Base-by-base conservation (phyloP, 345 rosid species). In the Sapria himalayana region DNA sequence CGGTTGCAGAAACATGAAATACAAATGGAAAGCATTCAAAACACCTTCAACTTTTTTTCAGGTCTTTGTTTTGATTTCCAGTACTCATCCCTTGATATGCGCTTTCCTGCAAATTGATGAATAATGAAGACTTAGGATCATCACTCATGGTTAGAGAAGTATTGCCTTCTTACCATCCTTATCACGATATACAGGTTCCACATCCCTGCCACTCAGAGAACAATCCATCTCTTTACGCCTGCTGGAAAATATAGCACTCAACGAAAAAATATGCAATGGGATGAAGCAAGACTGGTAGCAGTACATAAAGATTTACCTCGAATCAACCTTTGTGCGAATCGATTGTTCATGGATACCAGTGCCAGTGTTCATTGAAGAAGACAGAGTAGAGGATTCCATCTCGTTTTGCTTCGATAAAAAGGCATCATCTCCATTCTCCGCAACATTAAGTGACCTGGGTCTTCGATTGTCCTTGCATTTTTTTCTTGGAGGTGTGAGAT, bases 101-200 rank as follows among this genome's bases (percentile, higher is more conserved):
- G 74, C 37, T 59, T 58, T 32, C 92, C 94, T 78, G 76, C 46
- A 57, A 13, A 39, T 39, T 29, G 5, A 48, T 38, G 10, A 24
- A 12, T 41, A 16, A 59, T 15, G 9, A 49, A n/a, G n/a, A 39
- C 50, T 15, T 39, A 41, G 15, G 21, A 21, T 12, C 13, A 40
- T 21, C 3, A 11, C 9, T 40, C 3, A n/a, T 7, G 9, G 13
- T 10, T 45, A 44, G 42, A 25, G 25, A 25, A 27, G 5, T 27
- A 27, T 11, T 27, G 49, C 17, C 19, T 39, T 15, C 37, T 52
- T 46, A 78, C 98, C 79, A 78, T 69, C 57, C 62, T 78, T 86
- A 60, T 78, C 94, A 55, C 98, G 98, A 60, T 53, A 82, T 19
- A 89, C 77, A 27, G 84, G 72, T 61, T 70, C 85, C 19, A 85